A percentile compares a stretch with the other conserved stretches of the same genome.
phyloP scores from a whole-genome alignment of 176 grass and related monocot species.

The Zea mays region Zm-B73-REFERENCE-NAM-5.0 NC_050103.1:180781001-180781500 shows the following conservation, averaged over 20 bases:
- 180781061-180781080: too few relatives aligned
- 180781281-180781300: slow-evolving; percentile 41
- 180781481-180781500: slow-evolving; percentile 88
- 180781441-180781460: slow-evolving; percentile 68
- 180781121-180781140: too few relatives aligned
- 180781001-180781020: neutral
- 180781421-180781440: slow-evolving; percentile 80
- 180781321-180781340: neutral
- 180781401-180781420: slow-evolving; percentile 58
- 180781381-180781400: slow-evolving; percentile 74
- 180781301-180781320: slow-evolving; percentile 61
- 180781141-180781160: slow-evolving; percentile 18
- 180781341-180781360: neutral
- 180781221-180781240: slow-evolving; percentile 38
- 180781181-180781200: slow-evolving; percentile 40
- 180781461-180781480: slow-evolving; percentile 89
- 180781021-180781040: too few relatives aligned
- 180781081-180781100: too few relatives aligned
- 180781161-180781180: neutral
- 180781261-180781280: slow-evolving; percentile 38
- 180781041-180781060: too few relatives aligned
- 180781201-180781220: slow-evolving; percentile 35
- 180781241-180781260: slow-evolving; percentile 47
- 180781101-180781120: too few relatives aligned
- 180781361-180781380: slow-evolving; percentile 3